Percentiles rank a stretch among this genome's conserved stretches.
Conservation (phyloP, 2,329 filamentous ascomycete species). For the Fusarium brevicatenulatum region DNA sequence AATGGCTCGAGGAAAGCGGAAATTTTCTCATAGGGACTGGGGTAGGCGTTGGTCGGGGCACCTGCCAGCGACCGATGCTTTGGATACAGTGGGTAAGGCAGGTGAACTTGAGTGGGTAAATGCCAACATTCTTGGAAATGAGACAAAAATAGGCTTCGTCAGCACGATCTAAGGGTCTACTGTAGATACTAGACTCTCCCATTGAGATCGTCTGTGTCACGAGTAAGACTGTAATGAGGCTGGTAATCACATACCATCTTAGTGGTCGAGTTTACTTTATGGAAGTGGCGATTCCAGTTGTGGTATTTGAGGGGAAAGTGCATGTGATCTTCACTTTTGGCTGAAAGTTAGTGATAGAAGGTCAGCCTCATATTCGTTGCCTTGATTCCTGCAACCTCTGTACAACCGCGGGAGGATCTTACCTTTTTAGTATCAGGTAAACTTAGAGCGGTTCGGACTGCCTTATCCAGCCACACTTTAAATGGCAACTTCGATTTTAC, state of each 20-base stretch:
- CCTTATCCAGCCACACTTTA: conserved; percentile 1
- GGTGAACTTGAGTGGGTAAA: conserved; percentile 13
- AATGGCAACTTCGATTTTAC: background rate
- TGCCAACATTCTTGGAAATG: background rate
- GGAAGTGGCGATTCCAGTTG: background rate
- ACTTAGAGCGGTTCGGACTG: background rate
- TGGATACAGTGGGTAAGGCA: conserved; percentile 26
- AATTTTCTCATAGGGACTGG: conserved; percentile 31
- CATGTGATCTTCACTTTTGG: background rate
- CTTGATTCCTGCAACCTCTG: background rate
- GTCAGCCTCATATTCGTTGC: background rate
- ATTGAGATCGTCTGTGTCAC: background rate
- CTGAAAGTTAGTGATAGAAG: background rate
- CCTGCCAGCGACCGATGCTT: conserved; percentile 26
- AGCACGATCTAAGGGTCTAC: background rate
- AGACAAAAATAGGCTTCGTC: conserved; percentile 3
- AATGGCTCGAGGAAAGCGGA: conserved; percentile 34
- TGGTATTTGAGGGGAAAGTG: background rate
- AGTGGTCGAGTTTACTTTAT: background rate
- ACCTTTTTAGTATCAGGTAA: background rate
- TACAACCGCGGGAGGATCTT: background rate
- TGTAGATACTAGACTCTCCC: background rate
- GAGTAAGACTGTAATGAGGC: conserved; percentile 5
- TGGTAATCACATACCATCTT: background rate
- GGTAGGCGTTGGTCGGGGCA: conserved; percentile 24